phyloP scores from a whole-genome alignment of 225 moss, liverwort and hornwort species.

The Sphagnum contortum region DNA sequence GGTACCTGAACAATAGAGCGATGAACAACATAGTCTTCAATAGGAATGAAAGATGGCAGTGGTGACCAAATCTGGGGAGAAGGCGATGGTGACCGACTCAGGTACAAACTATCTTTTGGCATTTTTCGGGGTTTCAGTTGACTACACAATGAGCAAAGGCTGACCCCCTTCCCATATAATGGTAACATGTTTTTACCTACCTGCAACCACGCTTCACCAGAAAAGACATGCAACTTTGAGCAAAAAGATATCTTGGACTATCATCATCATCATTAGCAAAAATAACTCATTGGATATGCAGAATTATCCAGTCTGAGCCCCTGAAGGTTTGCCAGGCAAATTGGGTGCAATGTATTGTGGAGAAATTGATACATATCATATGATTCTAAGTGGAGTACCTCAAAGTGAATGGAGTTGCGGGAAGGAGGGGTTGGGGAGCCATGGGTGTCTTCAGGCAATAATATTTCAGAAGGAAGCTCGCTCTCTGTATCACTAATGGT shows the following conservation, averaged over 20 bases:
- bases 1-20: slow-evolving; percentile 86
- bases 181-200: too few relatives aligned
- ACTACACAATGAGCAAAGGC: slow-evolving; percentile 44
- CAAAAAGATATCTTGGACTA: too few relatives aligned
- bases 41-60: slow-evolving; percentile 87
- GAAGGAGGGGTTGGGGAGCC: slow-evolving; percentile 9
- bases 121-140: slow-evolving; percentile 26
- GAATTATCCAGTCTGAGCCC: too few relatives aligned
- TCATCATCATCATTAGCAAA: too few relatives aligned
- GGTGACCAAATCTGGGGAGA: slow-evolving; percentile 16
- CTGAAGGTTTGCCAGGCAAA: too few relatives aligned
- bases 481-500: slow-evolving; percentile 10
- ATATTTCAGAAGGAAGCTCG: slow-evolving; percentile 10
- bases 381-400: slow-evolving; percentile 12
- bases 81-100: slow-evolving; percentile 5
- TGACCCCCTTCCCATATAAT: slow-evolving; percentile 31
- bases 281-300: too few relatives aligned
- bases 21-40: slow-evolving; percentile 82
- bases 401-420: slow-evolving; percentile 11
- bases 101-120: slow-evolving; percentile 14
- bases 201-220: too few relatives aligned
- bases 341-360: too few relatives aligned
- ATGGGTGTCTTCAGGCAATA: too few relatives aligned
- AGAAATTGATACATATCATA: too few relatives aligned
- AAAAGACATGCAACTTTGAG: too few relatives aligned